Percentiles rank a stretch among this genome's conserved stretches.
Evolutionary conservation across 768 basidiomycete genomes (phyloP).

Genomic region (Tulasnella sp.): DNA sequence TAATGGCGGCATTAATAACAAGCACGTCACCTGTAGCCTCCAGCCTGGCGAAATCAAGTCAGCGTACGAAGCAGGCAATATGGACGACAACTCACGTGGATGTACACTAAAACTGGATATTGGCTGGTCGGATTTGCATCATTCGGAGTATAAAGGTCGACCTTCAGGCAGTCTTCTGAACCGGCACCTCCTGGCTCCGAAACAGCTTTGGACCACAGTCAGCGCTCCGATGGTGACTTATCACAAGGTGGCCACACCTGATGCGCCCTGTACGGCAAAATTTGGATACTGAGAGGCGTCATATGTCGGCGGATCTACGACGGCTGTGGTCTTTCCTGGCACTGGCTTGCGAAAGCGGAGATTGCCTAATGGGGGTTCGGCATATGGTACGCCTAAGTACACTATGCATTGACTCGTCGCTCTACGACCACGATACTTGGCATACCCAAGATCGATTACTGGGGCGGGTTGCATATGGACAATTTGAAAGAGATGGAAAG

Average conservation of each 20-base stretch:
- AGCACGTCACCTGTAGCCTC: constrained; percentile 22
- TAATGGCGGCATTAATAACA: neutral
- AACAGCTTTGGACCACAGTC: constrained; percentile 33
- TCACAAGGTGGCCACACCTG: constrained; percentile 38
- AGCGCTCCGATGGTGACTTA: neutral
- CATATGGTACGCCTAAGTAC: constrained; percentile 46
- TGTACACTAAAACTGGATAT: constrained; percentile 42
- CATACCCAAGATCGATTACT: constrained; percentile 54
- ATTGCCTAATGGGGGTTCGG: constrained; percentile 39
- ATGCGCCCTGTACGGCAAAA: constrained; percentile 59
- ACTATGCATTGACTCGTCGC: constrained; percentile 36
- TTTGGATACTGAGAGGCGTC: constrained; percentile 49
- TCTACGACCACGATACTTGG: constrained; percentile 46
- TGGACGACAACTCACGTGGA: constrained; percentile 35
- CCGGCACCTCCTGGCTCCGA: constrained; percentile 57
- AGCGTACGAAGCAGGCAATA: neutral
- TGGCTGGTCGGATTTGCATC: constrained; percentile 45
- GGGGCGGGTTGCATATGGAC: neutral
- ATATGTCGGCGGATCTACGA: constrained; percentile 39
- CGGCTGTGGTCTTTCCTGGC: constrained; percentile 45
- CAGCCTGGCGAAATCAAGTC: constrained; percentile 20
- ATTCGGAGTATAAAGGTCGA: constrained; percentile 58
- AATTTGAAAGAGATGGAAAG: neutral
- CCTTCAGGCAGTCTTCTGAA: constrained; percentile 61
- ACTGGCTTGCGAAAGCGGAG: constrained; percentile 46